phyloP scores from a whole-genome alignment of 805 yeast genomes.

The Kluyveromyces siamensis region DNA sequence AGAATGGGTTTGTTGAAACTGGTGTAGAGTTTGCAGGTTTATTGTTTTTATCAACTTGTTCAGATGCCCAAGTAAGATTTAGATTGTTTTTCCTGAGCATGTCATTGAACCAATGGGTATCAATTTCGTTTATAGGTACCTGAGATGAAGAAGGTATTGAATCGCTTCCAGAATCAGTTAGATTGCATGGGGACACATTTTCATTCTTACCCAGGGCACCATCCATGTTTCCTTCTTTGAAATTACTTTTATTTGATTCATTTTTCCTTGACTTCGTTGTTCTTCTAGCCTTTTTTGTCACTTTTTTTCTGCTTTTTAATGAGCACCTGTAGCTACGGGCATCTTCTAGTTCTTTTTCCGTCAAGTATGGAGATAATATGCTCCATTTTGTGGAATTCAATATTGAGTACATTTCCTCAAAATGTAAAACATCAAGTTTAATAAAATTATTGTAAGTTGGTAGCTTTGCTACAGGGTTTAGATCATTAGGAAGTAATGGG shows the following conservation, averaged over 20 bases:
- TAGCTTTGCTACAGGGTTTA: constrained; percentile 13
- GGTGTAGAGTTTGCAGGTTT: background rate
- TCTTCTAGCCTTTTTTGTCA: background rate
- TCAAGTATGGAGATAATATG: constrained; percentile 5
- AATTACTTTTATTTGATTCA: background rate
- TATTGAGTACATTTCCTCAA: constrained; percentile 13
- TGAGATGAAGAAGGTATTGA: background rate
- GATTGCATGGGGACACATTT: background rate
- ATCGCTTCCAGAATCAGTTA: background rate
- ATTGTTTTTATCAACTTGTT: background rate
- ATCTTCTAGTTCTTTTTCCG: constrained; percentile 4
- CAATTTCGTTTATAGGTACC: constrained; percentile 9
- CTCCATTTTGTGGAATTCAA: constrained; percentile 10
- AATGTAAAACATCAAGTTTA: constrained; percentile 12
- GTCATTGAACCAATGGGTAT: constrained; percentile 7
- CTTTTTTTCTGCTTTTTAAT: background rate
- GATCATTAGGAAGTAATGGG: constrained; percentile 1
- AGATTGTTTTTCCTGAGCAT: constrained; percentile 3
- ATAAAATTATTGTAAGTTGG: constrained; percentile 20
- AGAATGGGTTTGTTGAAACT: background rate
- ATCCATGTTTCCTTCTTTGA: background rate
- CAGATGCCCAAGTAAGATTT: background rate
- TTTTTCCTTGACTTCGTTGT: background rate
- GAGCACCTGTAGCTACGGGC: background rate
- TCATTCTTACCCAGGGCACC: background rate